Percentiles rank a stretch among this genome's conserved stretches.
phyloP scores from a whole-genome alignment of 202 grass and related monocot genomes.

The Carex arenaria region DNA sequence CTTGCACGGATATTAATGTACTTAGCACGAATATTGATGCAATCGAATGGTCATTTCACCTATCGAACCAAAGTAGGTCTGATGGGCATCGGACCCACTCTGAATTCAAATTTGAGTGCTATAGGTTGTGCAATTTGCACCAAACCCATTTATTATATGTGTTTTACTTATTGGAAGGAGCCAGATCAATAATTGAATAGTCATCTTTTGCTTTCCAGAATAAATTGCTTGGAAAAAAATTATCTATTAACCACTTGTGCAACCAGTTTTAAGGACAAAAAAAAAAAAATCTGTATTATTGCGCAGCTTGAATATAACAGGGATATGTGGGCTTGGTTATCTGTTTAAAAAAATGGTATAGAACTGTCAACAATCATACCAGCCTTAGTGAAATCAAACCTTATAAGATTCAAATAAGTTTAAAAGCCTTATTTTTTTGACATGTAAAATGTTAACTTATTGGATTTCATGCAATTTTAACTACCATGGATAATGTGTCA shows the following conservation, averaged over 20 bases:
- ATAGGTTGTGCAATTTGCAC: not conserved
- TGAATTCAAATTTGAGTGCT: not conserved
- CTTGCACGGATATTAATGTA: too few species aligned
- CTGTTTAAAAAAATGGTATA: not conserved
- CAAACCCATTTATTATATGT: not conserved
- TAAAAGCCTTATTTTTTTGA: not conserved
- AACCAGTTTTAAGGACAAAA: too few species aligned
- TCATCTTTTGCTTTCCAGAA: not conserved
- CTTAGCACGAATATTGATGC: too few species aligned
- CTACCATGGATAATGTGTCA: not conserved
- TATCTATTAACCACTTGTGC: too few species aligned
- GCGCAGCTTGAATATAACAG: too few species aligned
- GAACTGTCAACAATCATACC: not conserved
- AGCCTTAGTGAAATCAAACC: not conserved
- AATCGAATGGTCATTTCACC: too few species aligned
- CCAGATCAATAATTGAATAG: not conserved
- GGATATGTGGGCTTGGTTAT: not conserved
- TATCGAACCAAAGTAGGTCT: too few species aligned
- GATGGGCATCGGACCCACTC: too few species aligned
- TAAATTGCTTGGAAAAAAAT: not conserved
- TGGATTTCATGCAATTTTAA: not conserved
- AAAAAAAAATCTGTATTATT: too few species aligned
- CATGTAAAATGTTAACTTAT: not conserved
- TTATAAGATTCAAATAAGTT: not conserved
- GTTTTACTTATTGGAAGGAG: not conserved